Conservation (phyloP, 2,329 filamentous ascomycete species). For the Colletotrichum liaoningense region DNA sequence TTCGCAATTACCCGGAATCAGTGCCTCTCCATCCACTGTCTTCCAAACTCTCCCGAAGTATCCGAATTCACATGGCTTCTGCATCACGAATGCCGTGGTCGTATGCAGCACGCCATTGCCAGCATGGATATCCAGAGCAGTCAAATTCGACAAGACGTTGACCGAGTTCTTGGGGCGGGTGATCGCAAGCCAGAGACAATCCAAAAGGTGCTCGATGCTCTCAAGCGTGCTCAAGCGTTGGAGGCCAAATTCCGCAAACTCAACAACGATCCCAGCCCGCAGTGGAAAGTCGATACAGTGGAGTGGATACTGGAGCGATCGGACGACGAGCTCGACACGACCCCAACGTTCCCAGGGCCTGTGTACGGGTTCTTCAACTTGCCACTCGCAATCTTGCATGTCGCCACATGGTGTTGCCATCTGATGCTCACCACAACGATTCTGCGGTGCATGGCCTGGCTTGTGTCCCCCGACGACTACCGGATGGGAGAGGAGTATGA, state of each 20-base stretch:
- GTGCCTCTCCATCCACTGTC: conserved; percentile 37
- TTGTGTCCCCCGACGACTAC: conserved; percentile 37
- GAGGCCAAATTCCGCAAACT: conserved; percentile 33
- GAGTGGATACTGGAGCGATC: conserved; percentile 27
- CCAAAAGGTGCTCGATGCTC: conserved; percentile 31
- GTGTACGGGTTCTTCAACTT: conserved; percentile 39
- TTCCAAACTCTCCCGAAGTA: conserved; percentile 35
- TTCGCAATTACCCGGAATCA: conserved; percentile 40
- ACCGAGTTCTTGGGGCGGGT: conserved; percentile 24
- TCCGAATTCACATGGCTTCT: conserved; percentile 39
- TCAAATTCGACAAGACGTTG: conserved; percentile 37
- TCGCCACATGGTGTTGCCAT: conserved; percentile 38
- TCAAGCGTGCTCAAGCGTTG: conserved; percentile 32
- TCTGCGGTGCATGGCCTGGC: conserved; percentile 39
- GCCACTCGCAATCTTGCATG: conserved; percentile 36
- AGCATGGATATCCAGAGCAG: conserved; percentile 37
- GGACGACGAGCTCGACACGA: conserved; percentile 33
- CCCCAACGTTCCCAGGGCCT: conserved; percentile 28
- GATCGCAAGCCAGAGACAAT: conserved; percentile 31
- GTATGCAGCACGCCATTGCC: conserved; percentile 37
- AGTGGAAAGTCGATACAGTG: conserved; percentile 31
- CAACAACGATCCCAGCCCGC: conserved; percentile 35
- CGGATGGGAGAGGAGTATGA: conserved; percentile 36
- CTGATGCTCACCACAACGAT: conserved; percentile 40
- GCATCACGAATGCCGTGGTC: conserved; percentile 35